phyloP scores from a whole-genome alignment of 352 stramenopile genomes.

The Phytopythium litorale region DNA sequence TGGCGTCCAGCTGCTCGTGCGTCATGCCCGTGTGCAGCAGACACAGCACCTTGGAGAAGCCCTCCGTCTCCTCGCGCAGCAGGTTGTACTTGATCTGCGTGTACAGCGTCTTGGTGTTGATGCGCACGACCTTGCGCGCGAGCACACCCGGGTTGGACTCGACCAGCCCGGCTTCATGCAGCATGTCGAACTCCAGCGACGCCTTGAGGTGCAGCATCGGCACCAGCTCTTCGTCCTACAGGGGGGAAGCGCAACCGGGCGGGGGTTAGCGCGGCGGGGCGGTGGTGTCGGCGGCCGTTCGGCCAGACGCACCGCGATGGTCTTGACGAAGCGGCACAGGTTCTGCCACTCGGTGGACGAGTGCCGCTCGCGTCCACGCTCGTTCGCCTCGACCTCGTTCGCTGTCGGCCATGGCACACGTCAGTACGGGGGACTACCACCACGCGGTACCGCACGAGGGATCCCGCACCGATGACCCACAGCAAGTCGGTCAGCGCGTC shows the following conservation, averaged over 20 bases:
- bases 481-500: conserved; percentile 67
- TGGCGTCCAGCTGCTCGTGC: conserved; percentile 57
- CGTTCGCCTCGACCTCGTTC: conserved; percentile 73
- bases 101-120: conserved; percentile 91
- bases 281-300: no score
- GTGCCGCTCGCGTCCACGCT: conserved; percentile 64
- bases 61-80: conserved; percentile 95
- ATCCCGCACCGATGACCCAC: conserved; percentile 43
- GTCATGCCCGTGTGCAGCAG: conserved; percentile 72
- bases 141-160: conserved; percentile 40
- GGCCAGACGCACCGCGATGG: conserved; percentile 32
- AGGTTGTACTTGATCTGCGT: conserved; percentile 97
- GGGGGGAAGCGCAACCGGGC: background rate
- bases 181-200: conserved; percentile 69
- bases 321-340: conserved; percentile 56
- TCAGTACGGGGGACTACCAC: no score
- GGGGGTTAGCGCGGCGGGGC: no score
- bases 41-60: conserved; percentile 92
- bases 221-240: conserved; percentile 70
- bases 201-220: conserved; percentile 47
- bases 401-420: conserved; percentile 7
- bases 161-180: conserved; percentile 62
- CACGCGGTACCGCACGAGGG: no score
- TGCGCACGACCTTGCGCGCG: conserved; percentile 72
- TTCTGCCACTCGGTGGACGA: conserved; percentile 68